Base-by-base conservation (phyloP, 116 monocot genomes). In the Iris pallida region DNA sequence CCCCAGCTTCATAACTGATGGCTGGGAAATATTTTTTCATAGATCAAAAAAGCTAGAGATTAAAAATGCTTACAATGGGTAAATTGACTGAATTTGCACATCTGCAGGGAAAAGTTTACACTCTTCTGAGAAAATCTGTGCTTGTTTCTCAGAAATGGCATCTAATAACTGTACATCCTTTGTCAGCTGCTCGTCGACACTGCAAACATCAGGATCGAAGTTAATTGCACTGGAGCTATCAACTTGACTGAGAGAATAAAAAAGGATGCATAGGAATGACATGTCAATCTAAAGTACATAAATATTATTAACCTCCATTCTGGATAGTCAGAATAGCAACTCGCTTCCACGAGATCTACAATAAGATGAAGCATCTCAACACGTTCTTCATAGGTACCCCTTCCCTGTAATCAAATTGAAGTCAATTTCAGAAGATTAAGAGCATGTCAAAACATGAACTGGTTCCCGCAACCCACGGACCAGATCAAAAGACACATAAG, bases 331-430 rank as follows among this genome's bases (percentile, higher is more conserved):
- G 93, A 78, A 84, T 75, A 90, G 76, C 81, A 87, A 63, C 85
- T 85, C 69, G 90, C 98, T 82, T 92, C 98, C n/a, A 93, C 93
- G 64, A 98, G 90, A 73, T 93, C 90, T 16, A 98, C 98, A 80
- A 98, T 82, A 62, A 85, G 85, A n/a, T n/a, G n/a, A 68, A 98
- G 90, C 81, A 98, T 83, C 59, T 98, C 93, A 52, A 81, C 90
- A 55, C 93, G 93, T 47, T 98, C 98, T 71, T 98, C 98, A 71
- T 90, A 87, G 51, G 74, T 89, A 17, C 98, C 98, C 68, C 80
- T 90, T 69, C 98, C 98, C 93, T 98, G 67, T 42, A 20, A 69
- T 68, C 53, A 71, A 14, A 42, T 68, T 56, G 44, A 63, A 10
- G 30, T 30, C 30, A 30, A 61, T 52, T 44, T 45, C 47, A 73